Base-by-base conservation (phyloP, 345 rosid genomes). In the Salix caprea region DNA sequence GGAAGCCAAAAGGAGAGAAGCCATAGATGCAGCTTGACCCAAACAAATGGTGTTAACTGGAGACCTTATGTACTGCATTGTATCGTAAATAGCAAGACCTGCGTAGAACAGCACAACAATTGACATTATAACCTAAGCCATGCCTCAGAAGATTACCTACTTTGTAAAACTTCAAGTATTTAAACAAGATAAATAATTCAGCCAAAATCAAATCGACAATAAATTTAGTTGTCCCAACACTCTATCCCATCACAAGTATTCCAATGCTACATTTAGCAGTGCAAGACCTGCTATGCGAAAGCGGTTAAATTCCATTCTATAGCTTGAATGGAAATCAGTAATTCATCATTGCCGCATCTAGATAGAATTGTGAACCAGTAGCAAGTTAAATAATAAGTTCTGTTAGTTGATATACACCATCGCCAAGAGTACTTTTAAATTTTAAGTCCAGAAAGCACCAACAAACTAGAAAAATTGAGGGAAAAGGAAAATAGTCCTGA, bases 1-100 rank as follows among this genome's bases (percentile, higher is more conserved):
- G 0, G 99, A 93, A 66, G 99, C 90, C 82, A 96, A 83, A 32
- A 96, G 97, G n/a, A 96, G 95, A 76, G 99, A 96, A 76, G 84
- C 98, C 99, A 96, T 94, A 9, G 99, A 96, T 21, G 99, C 99
- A 79, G 99, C 99, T 80, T 94, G 99, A 18, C 99, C 99, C 83
- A 96, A 77, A 81, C 99, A 96, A 61, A 90, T 91, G 39, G 99
- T 96, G 78, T 85, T 90, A 48, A 96, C 82, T 5, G 99, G 98
- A 76, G 97, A 94, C 56, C 92, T 89, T 71, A 96, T 89, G 80
- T 94, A 96, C 84, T 91, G 98, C 97, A 96, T 94, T 0, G 98
- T 96, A 72, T 96, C 98, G 64, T 96, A 94, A 76, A 96, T 94
- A 21, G 98, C 98, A 83, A 96, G 97, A 69, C 99, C 99, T 90